Evolutionary conservation across 169 alveolate genomes (phyloP), one percentile per base, ranked within the genome.

Genomic region (Eimeria praecox): DNA sequence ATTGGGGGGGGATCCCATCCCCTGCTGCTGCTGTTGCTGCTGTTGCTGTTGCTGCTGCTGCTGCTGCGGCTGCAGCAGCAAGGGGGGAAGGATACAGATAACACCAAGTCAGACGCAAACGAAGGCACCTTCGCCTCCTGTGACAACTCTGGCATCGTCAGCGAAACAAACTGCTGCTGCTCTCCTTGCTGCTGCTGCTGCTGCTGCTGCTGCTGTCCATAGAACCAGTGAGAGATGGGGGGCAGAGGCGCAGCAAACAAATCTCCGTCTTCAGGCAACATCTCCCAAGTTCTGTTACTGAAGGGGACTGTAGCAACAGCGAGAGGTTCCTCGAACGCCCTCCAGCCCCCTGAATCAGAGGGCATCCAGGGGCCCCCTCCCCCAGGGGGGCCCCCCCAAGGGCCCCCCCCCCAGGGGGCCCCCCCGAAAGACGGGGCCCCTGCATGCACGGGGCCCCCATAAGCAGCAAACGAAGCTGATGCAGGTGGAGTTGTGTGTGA

Each of bases 231-330:
- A 35, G 95, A 90, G 22, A 90, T 4, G 33, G 33, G 22, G 22
- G 75, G 86, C 22, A 33, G 46, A 16, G 95, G 95, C 20, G 95
- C 75, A 14, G 88, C 88, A 35, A 64, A 90, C 87, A 90, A 46
- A 12, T 40, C 66, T 71, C 38, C 73, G n/a, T 90, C 95, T 4
- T 35, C 89, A 16, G 95, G 95, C 33, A 90, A 69, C 54, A 90
- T n/a, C 95, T 90, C 95, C 95, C 95, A 90, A 9, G 95, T 66
- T 0, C 95, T 66, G 46, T 90, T 90, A 38, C 87, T 64, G 69
- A 90, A 90, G 56, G 95, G 95, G 27, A 90, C 95, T 42, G 88
- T 77, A 8, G 95, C 95, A 18, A 90, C 46, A 52, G 95, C 95
- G 20, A 90, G 49, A 42, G 95, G 82, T 30, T 78, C 89, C 35